Base-by-base conservation (phyloP, 345 rosid genomes). In the Erysimum cheiranthoides region DNA sequence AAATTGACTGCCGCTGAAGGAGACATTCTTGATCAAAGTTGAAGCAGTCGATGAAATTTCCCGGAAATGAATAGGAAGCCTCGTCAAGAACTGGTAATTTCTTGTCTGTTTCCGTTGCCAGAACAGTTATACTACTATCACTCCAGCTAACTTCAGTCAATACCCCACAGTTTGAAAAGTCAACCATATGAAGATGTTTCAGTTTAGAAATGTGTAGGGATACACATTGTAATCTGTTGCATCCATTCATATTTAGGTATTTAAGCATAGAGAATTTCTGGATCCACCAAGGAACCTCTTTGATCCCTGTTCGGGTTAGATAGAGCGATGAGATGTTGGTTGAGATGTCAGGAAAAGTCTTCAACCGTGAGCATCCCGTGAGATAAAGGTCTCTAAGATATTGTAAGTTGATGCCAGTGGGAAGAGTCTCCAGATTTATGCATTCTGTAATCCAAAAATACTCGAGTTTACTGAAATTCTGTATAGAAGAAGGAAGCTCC, bases 261-360 rank as follows among this genome's bases (percentile, higher is more conserved):
- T 0, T 1, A 58, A 71, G 75, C 0, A 0, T 3, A 13, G 58
- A 12, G 32, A 71, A 60, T 3, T 59, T 30, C 30, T 56, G 1
- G 28, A 70, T 57, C 73, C 43, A 31, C 31, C 8, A 4, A 43
- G 74, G 65, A 56, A 40, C 63, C 14, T 70, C 64, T 56, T 56
- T 54, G 1, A 70, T 56, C 7, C 1, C 40, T 2, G 60, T 49
- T n/a, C 6, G 0, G 2, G 1, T 4, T 28, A 59, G 12, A 14
- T 0, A 0, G 17, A 69, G 53, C 1, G 0, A 0, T 11, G 42
- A 3, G 32, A 82, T 66, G 62, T 70, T 63, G 0, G 49, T 18
- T 16, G 69, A 66, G 6, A 79, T 58, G n/a, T 65, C 43, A n/a
- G 77, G 80, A 59, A 80, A 72, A 17, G 3, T 66, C 46, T 0